Percentiles rank a stretch among this genome's conserved stretches.
Evolutionary conservation across 441 rosid genomes (phyloP).

Genomic region (Jatropha podagrica): DNA sequence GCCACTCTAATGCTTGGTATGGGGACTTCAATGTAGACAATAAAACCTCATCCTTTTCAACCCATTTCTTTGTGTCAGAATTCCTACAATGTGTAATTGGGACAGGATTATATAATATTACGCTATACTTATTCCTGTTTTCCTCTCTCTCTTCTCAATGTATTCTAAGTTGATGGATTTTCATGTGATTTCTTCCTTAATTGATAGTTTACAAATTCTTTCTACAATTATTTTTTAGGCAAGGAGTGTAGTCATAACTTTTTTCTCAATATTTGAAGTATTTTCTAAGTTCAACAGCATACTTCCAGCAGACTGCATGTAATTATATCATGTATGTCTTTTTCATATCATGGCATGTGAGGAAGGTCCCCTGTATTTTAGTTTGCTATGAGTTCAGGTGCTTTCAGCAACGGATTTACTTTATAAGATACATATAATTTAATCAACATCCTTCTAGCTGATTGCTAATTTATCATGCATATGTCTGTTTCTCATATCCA

Average conservation of each 20-base stretch:
- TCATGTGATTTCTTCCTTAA: background rate
- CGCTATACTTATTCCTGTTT: background rate
- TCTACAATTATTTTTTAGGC: too few species aligned
- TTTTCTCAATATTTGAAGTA: too few species aligned
- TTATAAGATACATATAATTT: constrained; percentile 35
- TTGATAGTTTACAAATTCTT: background rate
- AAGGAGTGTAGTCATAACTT: too few species aligned
- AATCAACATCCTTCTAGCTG: constrained; percentile 18
- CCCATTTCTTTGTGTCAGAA: background rate
- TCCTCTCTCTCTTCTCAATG: too few species aligned
- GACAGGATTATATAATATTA: background rate
- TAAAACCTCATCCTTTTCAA: background rate
- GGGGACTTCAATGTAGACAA: background rate
- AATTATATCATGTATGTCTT: background rate
- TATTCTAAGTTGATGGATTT: background rate
- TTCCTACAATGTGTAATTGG: too few species aligned
- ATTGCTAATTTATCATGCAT: constrained; percentile 5
- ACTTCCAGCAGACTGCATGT: constrained; percentile 18
- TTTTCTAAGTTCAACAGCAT: background rate
- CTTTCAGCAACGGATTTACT: constrained; percentile 68
- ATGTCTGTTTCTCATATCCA: constrained; percentile 31
- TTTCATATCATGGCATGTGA: constrained; percentile 49
- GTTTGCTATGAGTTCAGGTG: constrained; percentile 60
- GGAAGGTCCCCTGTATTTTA: constrained; percentile 67
- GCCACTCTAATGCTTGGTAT: constrained; percentile 8